Conservation (phyloP, 177 flowering plant genomes). For the Vitis hybrid region DNA sequence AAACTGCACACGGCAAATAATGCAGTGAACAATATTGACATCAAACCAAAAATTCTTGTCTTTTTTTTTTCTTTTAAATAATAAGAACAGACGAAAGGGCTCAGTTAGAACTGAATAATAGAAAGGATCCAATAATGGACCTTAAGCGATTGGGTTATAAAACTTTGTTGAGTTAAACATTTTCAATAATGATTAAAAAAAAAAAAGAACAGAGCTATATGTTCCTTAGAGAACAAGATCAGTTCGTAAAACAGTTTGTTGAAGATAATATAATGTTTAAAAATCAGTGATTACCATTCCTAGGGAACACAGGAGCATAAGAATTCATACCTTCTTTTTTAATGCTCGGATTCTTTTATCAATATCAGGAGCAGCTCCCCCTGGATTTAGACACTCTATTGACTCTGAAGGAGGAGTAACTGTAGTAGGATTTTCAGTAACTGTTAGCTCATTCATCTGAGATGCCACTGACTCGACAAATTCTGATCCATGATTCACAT, state of each 20-base stretch:
- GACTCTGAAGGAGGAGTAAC: conserved; percentile 26
- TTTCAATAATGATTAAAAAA: too few relatives aligned
- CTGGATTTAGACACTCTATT: conserved; percentile 38
- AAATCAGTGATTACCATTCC: background rate
- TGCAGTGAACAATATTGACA: too few relatives aligned
- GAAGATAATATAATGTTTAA: background rate
- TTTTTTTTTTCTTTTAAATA: too few relatives aligned
- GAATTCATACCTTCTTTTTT: conserved; percentile 73
- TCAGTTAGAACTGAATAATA: too few relatives aligned
- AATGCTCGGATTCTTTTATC: conserved; percentile 87
- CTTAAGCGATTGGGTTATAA: too few relatives aligned
- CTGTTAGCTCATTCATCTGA: conserved; percentile 55
- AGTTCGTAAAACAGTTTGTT: background rate
- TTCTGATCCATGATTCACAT: conserved; percentile 30
- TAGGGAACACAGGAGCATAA: background rate
- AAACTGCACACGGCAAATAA: too few relatives aligned
- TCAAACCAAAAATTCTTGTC: too few relatives aligned
- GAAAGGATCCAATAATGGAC: too few relatives aligned
- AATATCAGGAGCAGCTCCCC: conserved; percentile 48
- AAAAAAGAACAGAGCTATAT: too few relatives aligned
- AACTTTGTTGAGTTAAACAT: too few relatives aligned
- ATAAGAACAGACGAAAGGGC: too few relatives aligned
- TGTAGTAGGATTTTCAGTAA: conserved; percentile 42
- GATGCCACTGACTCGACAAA: conserved; percentile 45
- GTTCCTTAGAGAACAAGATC: too few relatives aligned